Base-by-base conservation (phyloP, 2,329 filamentous ascomycete genomes). In the Fusarium sublunatum region DNA sequence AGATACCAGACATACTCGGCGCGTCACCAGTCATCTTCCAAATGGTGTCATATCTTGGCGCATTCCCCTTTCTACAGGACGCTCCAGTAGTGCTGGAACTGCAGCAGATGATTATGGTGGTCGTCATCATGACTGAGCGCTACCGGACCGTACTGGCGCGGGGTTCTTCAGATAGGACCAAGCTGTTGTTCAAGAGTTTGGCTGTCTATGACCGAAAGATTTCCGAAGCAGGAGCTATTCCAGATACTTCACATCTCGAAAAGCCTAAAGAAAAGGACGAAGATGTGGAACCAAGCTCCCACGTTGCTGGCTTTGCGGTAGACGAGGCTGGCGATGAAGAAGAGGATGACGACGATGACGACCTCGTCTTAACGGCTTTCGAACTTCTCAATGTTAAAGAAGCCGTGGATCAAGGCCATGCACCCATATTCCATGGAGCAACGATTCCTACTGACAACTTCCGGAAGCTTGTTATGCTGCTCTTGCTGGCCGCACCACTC, bases 401-500 rank as follows among this genome's bases (percentile, higher is more conserved):
- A 9, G 85, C 84, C 0, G 86, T 88, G 64, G 83, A 82, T 62
- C 80, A 85, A 4, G 81, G 80, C 13, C 80, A 82, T 58, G 72
- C 75, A 4, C 75, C 81, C 0, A 81, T 81, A 4, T 83, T 86
- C 1, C 82, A 86, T 39, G 83, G 84, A n/a, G 86, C 88, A 28
- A 87, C 90, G 64, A 90, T 93, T 46, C 90, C 90, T 1, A 85
- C 87, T 0, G 89, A 92, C 71, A 92, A 92, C 70, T 86, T 92
- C 53, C 83, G 87, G 40, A 88, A 86, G 67, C 77, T 93, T 7
- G 75, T 92, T 28, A 89, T 91, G 84, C 79, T 93, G 5, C 79
- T 93, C 11, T 78, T 92, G 2, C 77, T 92, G 8, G 79, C 86
- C 32, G 87, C 90, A 1, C 89, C 90, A 0, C 76, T 92, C 6